phyloP scores from a whole-genome alignment of 352 stramenopile genomes.

The Phytophthora pseudosyringae region DNA sequence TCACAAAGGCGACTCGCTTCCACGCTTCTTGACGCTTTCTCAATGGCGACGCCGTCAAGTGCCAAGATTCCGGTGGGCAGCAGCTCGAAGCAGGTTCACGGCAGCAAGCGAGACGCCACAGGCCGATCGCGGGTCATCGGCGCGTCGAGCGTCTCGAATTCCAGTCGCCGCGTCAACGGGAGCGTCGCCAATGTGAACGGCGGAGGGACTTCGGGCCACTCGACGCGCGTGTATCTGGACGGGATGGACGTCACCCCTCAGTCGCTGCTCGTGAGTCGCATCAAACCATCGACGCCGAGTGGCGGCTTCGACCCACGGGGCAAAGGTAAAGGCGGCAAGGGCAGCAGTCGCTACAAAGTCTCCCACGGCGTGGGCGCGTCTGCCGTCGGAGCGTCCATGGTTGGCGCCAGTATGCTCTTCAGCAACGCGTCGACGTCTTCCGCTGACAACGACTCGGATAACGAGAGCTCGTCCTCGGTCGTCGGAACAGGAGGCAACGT shows the following conservation, averaged over 20 bases:
- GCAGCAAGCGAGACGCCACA: constrained; percentile 56
- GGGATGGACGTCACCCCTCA: constrained; percentile 78
- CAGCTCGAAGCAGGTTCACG: constrained; percentile 43
- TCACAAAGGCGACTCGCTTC: too few relatives aligned
- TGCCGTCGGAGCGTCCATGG: constrained; percentile 32
- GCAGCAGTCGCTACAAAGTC: constrained; percentile 45
- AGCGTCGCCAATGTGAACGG: constrained; percentile 39
- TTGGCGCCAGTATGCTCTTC: constrained; percentile 58
- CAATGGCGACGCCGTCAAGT: constrained; percentile 61
- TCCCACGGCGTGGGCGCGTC: constrained; percentile 20
- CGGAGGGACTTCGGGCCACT: constrained; percentile 31
- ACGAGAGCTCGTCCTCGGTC: constrained; percentile 39
- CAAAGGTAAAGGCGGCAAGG: constrained; percentile 31
- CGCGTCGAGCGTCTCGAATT: constrained; percentile 70
- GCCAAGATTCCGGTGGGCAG: constrained; percentile 47
- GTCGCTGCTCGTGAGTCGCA: constrained; percentile 75
- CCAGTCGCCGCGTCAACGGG: constrained; percentile 69
- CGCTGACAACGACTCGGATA: constrained; percentile 60
- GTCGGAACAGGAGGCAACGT: constrained; percentile 1
- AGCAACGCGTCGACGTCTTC: constrained; percentile 63
- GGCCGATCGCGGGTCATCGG: constrained; percentile 64
- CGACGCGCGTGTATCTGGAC: constrained; percentile 70
- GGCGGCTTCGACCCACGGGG: constrained; percentile 12
- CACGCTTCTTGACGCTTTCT: background rate
- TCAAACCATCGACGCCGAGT: constrained; percentile 60